Evolutionary conservation across 1,284 basidiomycete genomes (phyloP), one percentile per base, ranked within the genome.

Genomic region (Cryptococcus sp.): DNA sequence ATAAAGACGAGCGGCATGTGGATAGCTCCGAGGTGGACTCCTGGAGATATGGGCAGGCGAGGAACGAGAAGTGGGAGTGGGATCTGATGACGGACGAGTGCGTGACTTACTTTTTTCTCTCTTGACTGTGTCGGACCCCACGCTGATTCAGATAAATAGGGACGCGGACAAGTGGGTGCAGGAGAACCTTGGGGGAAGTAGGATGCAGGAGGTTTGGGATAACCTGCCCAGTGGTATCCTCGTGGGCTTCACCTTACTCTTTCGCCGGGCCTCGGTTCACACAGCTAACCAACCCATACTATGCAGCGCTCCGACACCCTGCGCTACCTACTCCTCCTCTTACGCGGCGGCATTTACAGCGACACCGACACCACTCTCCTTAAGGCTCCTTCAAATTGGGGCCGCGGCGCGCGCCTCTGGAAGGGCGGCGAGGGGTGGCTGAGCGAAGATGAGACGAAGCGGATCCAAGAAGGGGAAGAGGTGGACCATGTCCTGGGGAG

Each of bases 271-370:
- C n/a, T n/a, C n/a, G n/a, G n/a, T n/a, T n/a, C n/a, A 9, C 20
- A 12, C 11, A 5, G 20, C 48, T 53, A 21, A 57, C 43, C 43
- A 21, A 36, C 37, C 12, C 46, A n/a, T n/a, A n/a, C 44, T 8
- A 15, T 8, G 18, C 46, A 55, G 59, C 60, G 59, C 36, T 56
- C 57, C 38, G 57, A 62, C 33, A 56, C 55, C 8, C 55, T 77
- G 4, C 67, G 77, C 5, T 79, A 79, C 51, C 69, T 78, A n/a
- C 50, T 77, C 2, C 54, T 78, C 2, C 56, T 72, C 15, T 50
- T 78, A 8, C 56, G 69, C 40, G 77, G 77, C 36, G 77, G 77
- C 1, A 75, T 79, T 51, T 79, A 79, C 63, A 60, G 68, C 12
- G 77, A 79, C 54, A 75, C 72, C 21, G 78, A 79, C 58, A 79